Percentiles rank a stretch among this genome's conserved stretches.
These are phyloP conservation scores for Trichosporon asahii DNA, from an alignment of 1,284 basidiomycete species.

Conservation along the genomic window DNA sequence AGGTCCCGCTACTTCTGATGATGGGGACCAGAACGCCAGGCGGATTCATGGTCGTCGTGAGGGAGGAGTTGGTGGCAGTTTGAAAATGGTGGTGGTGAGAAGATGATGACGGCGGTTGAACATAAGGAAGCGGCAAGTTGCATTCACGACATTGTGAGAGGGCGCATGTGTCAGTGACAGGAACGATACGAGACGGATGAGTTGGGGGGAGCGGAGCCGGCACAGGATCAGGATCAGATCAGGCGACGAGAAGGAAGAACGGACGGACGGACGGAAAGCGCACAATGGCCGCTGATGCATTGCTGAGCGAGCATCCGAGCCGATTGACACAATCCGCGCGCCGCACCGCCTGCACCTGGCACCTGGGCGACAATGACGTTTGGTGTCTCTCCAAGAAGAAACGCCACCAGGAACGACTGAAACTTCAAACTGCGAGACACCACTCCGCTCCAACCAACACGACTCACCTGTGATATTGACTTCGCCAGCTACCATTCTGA, in stretches of 20 bases:
- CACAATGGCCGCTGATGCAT: slow-evolving; percentile 1
- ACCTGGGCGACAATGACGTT: not conserved
- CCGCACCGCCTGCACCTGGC: not conserved
- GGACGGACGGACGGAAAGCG: not conserved
- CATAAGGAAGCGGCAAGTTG: not conserved
- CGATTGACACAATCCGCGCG: not conserved
- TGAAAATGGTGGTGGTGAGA: not conserved
- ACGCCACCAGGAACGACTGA: slow-evolving; percentile 8
- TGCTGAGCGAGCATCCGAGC: not conserved
- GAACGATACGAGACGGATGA: not conserved
- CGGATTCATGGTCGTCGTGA: not conserved
- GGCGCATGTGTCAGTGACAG: slow-evolving; percentile 8
- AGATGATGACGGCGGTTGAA: not conserved
- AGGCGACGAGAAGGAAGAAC: not conserved
- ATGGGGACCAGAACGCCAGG: not conserved
- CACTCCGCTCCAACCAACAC: not conserved
- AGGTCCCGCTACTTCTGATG: slow-evolving; percentile 3
- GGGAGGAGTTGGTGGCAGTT: not conserved
- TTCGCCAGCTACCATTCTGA: slow-evolving; percentile 31
- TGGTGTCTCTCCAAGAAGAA: not conserved
- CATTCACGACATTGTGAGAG: not conserved
- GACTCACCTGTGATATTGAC: slow-evolving; percentile 43
- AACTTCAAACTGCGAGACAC: not conserved
- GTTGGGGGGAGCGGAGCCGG: not conserved
- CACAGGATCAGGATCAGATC: not conserved